Conservation (phyloP, 1,284 basidiomycete genomes). For the Sanghuangporus sanghuang region DNA sequence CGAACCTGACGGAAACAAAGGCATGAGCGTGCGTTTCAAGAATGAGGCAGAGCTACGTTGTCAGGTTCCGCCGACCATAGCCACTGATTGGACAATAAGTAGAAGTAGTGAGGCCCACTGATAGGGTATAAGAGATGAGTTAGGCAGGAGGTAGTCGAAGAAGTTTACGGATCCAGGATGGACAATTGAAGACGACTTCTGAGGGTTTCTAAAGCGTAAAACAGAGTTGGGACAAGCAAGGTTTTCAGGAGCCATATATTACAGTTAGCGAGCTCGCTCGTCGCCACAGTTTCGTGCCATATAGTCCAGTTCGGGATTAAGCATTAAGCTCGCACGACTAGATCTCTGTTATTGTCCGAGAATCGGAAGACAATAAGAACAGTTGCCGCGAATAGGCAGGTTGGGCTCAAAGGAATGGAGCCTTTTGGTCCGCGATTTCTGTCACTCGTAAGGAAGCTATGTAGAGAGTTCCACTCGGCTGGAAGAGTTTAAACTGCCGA, state of each 20-base stretch:
- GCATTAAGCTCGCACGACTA: background rate
- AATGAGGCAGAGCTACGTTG: background rate
- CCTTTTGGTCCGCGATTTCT: background rate
- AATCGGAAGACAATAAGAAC: background rate
- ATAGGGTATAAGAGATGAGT: background rate
- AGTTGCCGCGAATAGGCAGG: background rate
- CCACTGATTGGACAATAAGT: background rate
- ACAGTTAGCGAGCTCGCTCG: background rate
- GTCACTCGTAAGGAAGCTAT: background rate
- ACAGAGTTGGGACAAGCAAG: background rate
- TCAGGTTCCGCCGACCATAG: background rate
- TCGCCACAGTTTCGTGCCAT: background rate
- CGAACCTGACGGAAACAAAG: too few species aligned
- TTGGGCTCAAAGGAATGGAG: background rate
- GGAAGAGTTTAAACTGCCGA: background rate
- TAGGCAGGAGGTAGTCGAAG: background rate
- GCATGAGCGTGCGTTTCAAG: background rate
- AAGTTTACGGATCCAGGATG: background rate
- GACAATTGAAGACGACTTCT: background rate
- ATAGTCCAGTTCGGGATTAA: background rate
- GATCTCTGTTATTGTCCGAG: background rate
- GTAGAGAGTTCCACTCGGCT: background rate
- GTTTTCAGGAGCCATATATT: background rate
- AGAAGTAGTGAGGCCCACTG: background rate
- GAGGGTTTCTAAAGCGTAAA: background rate